phyloP scores from a whole-genome alignment of 805 yeast species.

The Myxozyma monticola region DNA sequence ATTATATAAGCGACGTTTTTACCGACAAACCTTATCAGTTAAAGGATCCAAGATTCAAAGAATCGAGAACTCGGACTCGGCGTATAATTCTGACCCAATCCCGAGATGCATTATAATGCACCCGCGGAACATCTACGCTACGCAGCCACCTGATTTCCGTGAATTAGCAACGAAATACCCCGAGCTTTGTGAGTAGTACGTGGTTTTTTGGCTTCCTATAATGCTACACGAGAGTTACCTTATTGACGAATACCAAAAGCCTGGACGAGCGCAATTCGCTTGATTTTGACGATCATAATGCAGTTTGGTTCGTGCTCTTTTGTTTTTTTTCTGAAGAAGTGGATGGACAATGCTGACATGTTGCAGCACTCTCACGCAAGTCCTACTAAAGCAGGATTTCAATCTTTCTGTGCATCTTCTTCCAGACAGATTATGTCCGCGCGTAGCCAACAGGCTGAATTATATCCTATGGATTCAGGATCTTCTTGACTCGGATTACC shows the following conservation, averaged over 20 bases:
- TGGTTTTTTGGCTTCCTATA: too few species aligned
- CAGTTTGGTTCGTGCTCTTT: slow-evolving; percentile 14
- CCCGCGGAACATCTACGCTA: slow-evolving; percentile 18
- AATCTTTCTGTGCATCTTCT: slow-evolving; percentile 17
- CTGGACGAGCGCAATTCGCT: slow-evolving; percentile 3
- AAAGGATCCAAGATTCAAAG: too few species aligned
- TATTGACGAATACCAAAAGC: too few species aligned
- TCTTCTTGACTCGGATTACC: slow-evolving; percentile 26
- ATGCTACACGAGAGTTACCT: too few species aligned
- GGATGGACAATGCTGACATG: too few species aligned
- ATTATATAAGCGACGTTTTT: too few species aligned
- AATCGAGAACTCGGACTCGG: too few species aligned
- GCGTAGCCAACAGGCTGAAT: slow-evolving; percentile 34
- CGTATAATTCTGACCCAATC: too few species aligned
- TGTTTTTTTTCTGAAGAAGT: not conserved
- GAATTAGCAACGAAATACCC: slow-evolving; percentile 20
- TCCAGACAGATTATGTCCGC: slow-evolving; percentile 29
- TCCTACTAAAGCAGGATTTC: slow-evolving; percentile 24
- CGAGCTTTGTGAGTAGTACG: slow-evolving; percentile 17
- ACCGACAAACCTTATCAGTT: too few species aligned
- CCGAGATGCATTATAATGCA: too few species aligned
- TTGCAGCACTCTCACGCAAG: slow-evolving; percentile 20
- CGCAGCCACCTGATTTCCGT: slow-evolving; percentile 11
- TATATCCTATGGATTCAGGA: slow-evolving; percentile 36
- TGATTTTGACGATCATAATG: slow-evolving; percentile 21